Evolutionary conservation across 1,284 basidiomycete genomes (phyloP).

Genomic region (Ustilago xerochloae): DNA sequence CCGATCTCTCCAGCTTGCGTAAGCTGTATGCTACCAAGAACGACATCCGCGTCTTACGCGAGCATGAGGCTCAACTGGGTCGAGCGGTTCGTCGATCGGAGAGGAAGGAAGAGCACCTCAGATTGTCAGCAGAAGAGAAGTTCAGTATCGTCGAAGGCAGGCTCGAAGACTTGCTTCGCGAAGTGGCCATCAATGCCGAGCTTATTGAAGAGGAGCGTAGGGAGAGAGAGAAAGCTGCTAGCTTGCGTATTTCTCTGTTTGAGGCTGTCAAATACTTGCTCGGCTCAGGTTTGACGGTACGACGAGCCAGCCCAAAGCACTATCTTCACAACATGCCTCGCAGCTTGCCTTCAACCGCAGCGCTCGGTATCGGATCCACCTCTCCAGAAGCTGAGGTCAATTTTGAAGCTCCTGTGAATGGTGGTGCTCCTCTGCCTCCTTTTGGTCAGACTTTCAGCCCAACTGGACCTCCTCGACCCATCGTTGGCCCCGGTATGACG

Average conservation of each 20-base stretch:
- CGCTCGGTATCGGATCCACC: slow-evolving; percentile 37
- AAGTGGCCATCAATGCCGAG: slow-evolving; percentile 65
- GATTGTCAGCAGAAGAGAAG: slow-evolving; percentile 59
- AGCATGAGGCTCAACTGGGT: slow-evolving; percentile 66
- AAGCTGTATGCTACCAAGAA: slow-evolving; percentile 62
- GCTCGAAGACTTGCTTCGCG: slow-evolving; percentile 61
- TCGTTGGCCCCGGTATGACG: background rate
- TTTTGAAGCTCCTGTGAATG: slow-evolving; percentile 3
- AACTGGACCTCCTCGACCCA: slow-evolving; percentile 8
- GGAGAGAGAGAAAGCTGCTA: slow-evolving; percentile 53
- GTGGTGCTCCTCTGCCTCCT: slow-evolving; percentile 4
- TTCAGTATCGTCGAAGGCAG: slow-evolving; percentile 59
- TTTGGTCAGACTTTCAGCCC: slow-evolving; percentile 8
- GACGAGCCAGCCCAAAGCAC: slow-evolving; percentile 30
- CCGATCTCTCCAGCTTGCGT: slow-evolving; percentile 58
- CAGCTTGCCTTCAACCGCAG: slow-evolving; percentile 39
- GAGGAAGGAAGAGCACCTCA: slow-evolving; percentile 61
- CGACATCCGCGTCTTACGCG: slow-evolving; percentile 64
- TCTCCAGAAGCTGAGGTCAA: slow-evolving; percentile 11
- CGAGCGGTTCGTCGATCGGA: slow-evolving; percentile 65
- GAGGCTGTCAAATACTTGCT: slow-evolving; percentile 60
- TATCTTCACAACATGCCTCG: slow-evolving; percentile 51
- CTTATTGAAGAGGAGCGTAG: slow-evolving; percentile 61
- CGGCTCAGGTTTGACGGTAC: slow-evolving; percentile 39
- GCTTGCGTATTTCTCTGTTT: slow-evolving; percentile 48